These are phyloP conservation scores for Castanopsis chinensis DNA, from an alignment of 306 rosid genomes.

Conservation along the genomic window DNA sequence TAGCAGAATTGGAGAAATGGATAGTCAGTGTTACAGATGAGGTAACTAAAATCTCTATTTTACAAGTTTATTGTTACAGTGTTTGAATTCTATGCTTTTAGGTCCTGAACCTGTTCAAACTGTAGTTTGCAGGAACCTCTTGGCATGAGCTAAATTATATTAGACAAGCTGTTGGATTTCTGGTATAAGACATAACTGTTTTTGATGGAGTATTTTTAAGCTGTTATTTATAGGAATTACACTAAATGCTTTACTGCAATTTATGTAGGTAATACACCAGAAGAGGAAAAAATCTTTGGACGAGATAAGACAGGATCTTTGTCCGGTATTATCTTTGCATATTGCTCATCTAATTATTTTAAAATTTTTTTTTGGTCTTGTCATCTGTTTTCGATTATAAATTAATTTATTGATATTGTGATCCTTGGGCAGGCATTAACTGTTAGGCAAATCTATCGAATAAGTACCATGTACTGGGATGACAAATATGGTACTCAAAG, in stretches of 20 bases:
- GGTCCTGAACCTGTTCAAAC: constrained; percentile 23
- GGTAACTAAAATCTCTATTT: constrained; percentile 42
- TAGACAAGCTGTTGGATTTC: constrained; percentile 95
- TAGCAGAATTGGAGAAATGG: constrained; percentile 97
- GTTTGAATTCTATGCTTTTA: constrained; percentile 13
- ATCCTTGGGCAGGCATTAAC: constrained; percentile 68
- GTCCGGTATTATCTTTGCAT: constrained; percentile 67
- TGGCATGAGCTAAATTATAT: constrained; percentile 97
- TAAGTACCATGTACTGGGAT: constrained; percentile 99
- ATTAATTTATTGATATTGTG: constrained; percentile 8
- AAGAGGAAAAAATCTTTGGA: constrained; percentile 88
- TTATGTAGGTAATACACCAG: constrained; percentile 88
- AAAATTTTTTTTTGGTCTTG: no score
- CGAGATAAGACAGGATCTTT: constrained; percentile 89
- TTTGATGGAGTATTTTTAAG: constrained; percentile 8
- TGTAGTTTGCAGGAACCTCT: constrained; percentile 94
- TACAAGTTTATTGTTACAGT: neutral
- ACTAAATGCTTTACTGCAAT: constrained; percentile 27
- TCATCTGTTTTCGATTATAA: neutral
- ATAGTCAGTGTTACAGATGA: constrained; percentile 73
- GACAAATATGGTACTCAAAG: constrained; percentile 99
- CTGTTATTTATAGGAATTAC: neutral
- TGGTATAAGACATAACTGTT: constrained; percentile 52
- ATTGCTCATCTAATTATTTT: neutral
- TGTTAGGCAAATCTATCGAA: constrained; percentile 94